Evolutionary conservation across 768 basidiomycete genomes (phyloP).

Genomic region (Thelephora ganbajun): DNA sequence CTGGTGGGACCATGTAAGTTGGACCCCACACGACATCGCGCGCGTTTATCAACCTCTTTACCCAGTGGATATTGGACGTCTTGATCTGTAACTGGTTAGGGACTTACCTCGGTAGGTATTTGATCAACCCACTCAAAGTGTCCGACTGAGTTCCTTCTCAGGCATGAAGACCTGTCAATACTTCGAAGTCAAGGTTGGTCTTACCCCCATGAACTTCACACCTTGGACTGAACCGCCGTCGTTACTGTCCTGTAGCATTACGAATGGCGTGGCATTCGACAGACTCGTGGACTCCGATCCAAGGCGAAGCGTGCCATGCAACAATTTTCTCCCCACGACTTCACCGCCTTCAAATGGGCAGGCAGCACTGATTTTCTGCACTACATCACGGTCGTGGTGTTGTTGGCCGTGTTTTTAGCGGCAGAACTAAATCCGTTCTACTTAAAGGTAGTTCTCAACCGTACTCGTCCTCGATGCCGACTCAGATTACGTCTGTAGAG

Average conservation of each 20-base stretch:
- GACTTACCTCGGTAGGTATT: slow-evolving; percentile 55
- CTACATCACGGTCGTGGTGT: slow-evolving; percentile 59
- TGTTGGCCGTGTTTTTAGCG: slow-evolving; percentile 67
- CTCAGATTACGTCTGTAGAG: slow-evolving; percentile 21
- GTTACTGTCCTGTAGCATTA: slow-evolving; percentile 41
- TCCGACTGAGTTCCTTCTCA: slow-evolving; percentile 15
- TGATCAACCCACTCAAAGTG: slow-evolving; percentile 7
- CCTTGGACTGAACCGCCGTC: background rate
- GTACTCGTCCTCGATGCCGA: background rate
- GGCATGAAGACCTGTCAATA: slow-evolving; percentile 84
- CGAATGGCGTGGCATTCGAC: slow-evolving; percentile 72
- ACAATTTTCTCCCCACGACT: slow-evolving; percentile 81
- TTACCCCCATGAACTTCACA: background rate
- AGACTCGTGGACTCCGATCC: slow-evolving; percentile 62
- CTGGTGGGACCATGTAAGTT: slow-evolving; percentile 85
- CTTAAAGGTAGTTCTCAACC: slow-evolving; percentile 44
- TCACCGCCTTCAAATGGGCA: slow-evolving; percentile 82
- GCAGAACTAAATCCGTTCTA: slow-evolving; percentile 86
- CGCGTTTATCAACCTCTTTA: slow-evolving; percentile 1
- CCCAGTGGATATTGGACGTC: slow-evolving; percentile 77
- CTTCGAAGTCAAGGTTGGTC: slow-evolving; percentile 68
- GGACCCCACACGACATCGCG: slow-evolving; percentile 1
- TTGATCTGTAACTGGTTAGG: slow-evolving; percentile 82
- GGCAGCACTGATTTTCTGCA: slow-evolving; percentile 60
- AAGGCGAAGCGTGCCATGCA: slow-evolving; percentile 70